Conservation (phyloP, 2,329 filamentous ascomycete genomes). For the Fusarium sp. region DNA sequence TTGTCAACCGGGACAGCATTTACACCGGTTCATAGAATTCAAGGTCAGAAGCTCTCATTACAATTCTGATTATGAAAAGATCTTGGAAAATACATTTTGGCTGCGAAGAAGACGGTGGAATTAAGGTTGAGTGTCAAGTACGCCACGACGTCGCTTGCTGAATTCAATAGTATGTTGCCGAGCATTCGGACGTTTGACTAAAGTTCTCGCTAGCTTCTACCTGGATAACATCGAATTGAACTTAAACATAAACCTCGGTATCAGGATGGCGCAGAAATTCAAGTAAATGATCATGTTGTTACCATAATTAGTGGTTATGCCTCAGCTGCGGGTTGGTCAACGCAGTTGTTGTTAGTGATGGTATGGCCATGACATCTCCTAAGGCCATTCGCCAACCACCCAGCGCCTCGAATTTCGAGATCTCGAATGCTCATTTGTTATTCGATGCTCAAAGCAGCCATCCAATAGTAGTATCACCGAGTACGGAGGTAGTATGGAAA, state of each 20-base stretch:
- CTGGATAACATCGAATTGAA: too few relatives aligned
- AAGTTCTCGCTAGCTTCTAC: neutral
- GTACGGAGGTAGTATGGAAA: neutral
- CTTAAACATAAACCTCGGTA: neutral
- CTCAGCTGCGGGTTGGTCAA: too few relatives aligned
- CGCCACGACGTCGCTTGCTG: conserved; percentile 14
- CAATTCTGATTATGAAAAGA: neutral
- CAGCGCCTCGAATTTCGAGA: neutral
- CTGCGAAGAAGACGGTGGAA: neutral
- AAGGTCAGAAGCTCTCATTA: neutral
- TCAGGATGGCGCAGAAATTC: too few relatives aligned
- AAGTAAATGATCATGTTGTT: too few relatives aligned
- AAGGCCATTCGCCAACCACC: too few relatives aligned
- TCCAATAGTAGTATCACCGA: too few relatives aligned
- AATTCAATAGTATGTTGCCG: conserved; percentile 2
- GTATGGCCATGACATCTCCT: too few relatives aligned
- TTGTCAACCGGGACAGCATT: neutral
- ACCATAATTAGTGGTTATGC: too few relatives aligned
- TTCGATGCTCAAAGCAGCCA: neutral
- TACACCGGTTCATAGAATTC: neutral
- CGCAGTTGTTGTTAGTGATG: too few relatives aligned
- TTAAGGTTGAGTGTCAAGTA: conserved; percentile 2
- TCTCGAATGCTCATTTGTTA: neutral
- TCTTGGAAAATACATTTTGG: neutral
- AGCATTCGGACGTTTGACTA: neutral